A percentile compares a stretch with the other conserved stretches of the same genome.
These are phyloP conservation scores for Schizothecium vesticola DNA, from an alignment of 495 filamentous ascomycete genomes.

Conservation along the genomic window DNA sequence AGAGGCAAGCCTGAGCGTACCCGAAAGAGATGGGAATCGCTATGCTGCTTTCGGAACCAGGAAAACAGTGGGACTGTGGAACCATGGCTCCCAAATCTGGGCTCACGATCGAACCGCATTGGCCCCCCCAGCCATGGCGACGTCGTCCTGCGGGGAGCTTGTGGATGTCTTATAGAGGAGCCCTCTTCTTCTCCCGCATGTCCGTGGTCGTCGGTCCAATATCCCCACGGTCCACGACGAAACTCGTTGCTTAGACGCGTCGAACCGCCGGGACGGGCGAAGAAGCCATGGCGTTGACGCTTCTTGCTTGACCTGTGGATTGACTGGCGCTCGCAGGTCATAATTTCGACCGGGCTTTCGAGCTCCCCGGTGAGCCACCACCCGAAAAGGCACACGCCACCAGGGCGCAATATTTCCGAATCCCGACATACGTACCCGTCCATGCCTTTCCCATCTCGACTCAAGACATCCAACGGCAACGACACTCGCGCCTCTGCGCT, in stretches of 20 bases:
- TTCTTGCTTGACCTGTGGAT: neutral
- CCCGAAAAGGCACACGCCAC: neutral
- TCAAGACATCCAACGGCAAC: too few species aligned
- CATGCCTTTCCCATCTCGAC: neutral
- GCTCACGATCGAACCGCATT: conserved; percentile 5
- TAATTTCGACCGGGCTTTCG: neutral
- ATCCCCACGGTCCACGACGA: neutral
- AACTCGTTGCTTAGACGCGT: neutral
- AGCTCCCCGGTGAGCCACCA: neutral
- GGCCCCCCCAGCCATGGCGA: conserved; percentile 4
- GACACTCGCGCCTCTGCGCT: neutral
- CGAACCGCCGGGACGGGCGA: neutral
- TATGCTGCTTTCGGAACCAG: neutral
- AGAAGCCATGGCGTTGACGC: neutral
- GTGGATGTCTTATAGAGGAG: neutral
- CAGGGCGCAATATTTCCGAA: neutral
- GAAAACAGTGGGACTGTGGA: conserved; percentile 3
- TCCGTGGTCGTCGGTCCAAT: neutral
- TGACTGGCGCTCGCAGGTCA: neutral
- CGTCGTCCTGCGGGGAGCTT: neutral
- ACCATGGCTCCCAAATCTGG: conserved; percentile 4
- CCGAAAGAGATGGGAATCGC: neutral
- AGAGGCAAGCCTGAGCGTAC: neutral
- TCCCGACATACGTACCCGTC: neutral
- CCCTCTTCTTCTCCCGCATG: neutral